Evolutionary conservation across 1,284 basidiomycete genomes (phyloP), one percentile per base, ranked within the genome.

Genomic region (Ustilago curta): DNA sequence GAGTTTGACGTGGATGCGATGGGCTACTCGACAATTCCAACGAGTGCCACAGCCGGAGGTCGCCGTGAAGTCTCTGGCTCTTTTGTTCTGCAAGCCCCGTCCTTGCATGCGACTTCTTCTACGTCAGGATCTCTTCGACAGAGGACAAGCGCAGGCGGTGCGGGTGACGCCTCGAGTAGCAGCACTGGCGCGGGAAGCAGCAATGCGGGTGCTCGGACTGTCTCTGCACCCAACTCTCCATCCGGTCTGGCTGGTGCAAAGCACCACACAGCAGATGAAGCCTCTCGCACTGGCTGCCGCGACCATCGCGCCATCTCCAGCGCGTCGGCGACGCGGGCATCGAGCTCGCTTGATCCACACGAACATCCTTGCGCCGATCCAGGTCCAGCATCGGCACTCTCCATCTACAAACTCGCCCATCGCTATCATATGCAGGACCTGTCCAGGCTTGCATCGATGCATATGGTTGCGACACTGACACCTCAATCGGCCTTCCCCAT

Each of bases 351-450:
- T 18, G 93, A 94, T 78, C 92, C 92, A 3, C 92, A 94, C 85
- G 84, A 87, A 1, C 93, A 94, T 79, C 92, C 92, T 2, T 89
- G 90, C 3, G 79, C 88, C 3, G 90, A 91, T 8, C 77, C 77
- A 2, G 68, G 71, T 5, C 74, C 75, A 2, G 79, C 77, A 1
- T 73, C 74, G 0, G 91, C 92, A 1, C 86, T 95, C 35, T 89
- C 91, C 0, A 89, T 94, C 77, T 95, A 93, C 86, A 90, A 91
- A 78, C 88, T 93, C 16, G 91, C 92, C 11, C 92, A 94, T 86
- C 88, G 92, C 40, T 94, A 94, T 83, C 86, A 87, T 9, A 89
- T 94, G 86, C 88, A 89, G 4, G 88, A 87, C 9, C 87, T 94
- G 23, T 89, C 90, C 37, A 81, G 87, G 12, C 87, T 93, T 8